Evolutionary conservation across 2,329 filamentous ascomycete species (phyloP), one percentile per base, ranked within the genome.

Genomic region (Torrubiella hemipterigena): DNA sequence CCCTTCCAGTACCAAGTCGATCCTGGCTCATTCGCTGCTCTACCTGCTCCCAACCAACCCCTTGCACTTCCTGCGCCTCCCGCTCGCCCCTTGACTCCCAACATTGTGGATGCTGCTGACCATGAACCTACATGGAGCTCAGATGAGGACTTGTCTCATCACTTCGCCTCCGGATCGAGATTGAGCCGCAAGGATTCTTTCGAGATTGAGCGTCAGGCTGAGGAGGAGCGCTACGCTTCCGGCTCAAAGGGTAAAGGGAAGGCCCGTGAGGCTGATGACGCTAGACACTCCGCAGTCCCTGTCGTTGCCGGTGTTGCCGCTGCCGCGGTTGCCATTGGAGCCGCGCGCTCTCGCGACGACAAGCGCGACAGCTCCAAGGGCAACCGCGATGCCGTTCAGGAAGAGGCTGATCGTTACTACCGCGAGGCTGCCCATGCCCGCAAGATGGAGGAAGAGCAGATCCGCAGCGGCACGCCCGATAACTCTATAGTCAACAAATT

Each of bases 1-100:
- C 69, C 71, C 13, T 76, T 77, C 47, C 61, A 73, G 46, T 77
- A 59, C 44, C 70, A 69, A 48, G 66, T 75, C 37, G 41, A 59
- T 25, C 58, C 68, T 37, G 61, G 67, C 43, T 61, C 62, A n/a
- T 70, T 70, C 36, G 51, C 55, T 29, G 65, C 63, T 8, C 62
- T 67, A 4, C 40, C 48, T 19, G 44, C 50, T 34, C n/a, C n/a
- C n/a, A n/a, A n/a, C n/a, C n/a, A n/a, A n/a, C n/a, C n/a, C n/a
- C n/a, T n/a, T n/a, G 44, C 48, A 15, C 59, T 55, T 10, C 57
- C 61, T 1, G 46, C 48, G 22, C 53, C 54, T 10, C 57, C 61
- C 2, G 47, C 48, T 21, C 55, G 59, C 29, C 59, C 65, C 3
- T 41, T 66, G 37, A 68, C 65, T 4, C 69, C 66, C 6, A 57